phyloP scores from a whole-genome alignment of 177 flowering plant genomes.

The Vitis hybrid region DNA sequence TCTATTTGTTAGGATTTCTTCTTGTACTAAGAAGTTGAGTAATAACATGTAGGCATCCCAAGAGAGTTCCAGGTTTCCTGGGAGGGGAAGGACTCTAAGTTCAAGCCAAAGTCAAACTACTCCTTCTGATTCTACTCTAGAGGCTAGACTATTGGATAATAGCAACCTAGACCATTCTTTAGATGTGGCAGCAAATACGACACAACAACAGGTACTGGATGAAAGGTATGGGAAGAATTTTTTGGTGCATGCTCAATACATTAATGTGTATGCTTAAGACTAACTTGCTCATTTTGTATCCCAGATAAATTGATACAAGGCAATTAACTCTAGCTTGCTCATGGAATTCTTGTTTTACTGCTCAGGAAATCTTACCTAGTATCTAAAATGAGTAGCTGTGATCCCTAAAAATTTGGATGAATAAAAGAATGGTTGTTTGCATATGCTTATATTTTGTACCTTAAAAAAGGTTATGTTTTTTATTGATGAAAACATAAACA shows the following conservation, averaged over 20 bases:
- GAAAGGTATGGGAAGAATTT: slow-evolving; percentile 47
- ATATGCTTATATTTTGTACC: too few species aligned
- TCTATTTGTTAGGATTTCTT: neutral
- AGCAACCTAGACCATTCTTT: slow-evolving; percentile 34
- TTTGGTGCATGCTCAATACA: neutral
- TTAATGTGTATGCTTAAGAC: too few species aligned
- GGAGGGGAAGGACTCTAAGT: slow-evolving; percentile 75
- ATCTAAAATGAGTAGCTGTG: too few species aligned
- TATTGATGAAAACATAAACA: too few species aligned
- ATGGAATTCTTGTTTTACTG: too few species aligned
- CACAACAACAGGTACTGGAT: slow-evolving; percentile 36
- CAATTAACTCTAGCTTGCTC: too few species aligned
- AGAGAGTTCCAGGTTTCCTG: slow-evolving; percentile 74
- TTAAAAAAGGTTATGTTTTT: too few species aligned
- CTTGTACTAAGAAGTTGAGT: slow-evolving; percentile 4
- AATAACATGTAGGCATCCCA: slow-evolving; percentile 49
- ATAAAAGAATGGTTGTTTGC: too few species aligned
- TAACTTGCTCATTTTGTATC: too few species aligned
- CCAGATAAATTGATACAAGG: too few species aligned
- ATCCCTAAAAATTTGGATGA: too few species aligned
- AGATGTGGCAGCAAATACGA: slow-evolving; percentile 23
- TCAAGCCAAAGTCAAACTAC: slow-evolving; percentile 37
- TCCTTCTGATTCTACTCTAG: slow-evolving; percentile 59
- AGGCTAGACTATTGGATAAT: slow-evolving; percentile 73
- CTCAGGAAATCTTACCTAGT: too few species aligned